Percentiles rank a stretch among this genome's conserved stretches.
These are phyloP conservation scores for Ilyonectria mors-panacis DNA, from an alignment of 2,329 filamentous ascomycete species.

Conservation along the genomic window DNA sequence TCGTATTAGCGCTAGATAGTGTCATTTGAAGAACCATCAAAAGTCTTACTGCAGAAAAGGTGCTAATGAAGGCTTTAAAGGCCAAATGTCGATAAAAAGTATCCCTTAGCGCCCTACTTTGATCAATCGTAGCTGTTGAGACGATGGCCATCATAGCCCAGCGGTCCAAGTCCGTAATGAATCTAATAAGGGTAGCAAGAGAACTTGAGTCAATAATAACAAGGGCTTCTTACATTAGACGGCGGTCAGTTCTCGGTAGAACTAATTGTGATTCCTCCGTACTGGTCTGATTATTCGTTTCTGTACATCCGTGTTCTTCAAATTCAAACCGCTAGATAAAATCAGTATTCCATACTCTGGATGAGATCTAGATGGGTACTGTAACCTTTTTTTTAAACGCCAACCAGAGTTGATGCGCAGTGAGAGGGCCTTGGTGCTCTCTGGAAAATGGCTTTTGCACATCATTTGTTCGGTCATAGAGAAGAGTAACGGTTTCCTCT, in stretches of 20 bases:
- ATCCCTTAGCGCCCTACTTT: background rate
- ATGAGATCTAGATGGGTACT: background rate
- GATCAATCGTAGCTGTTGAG: background rate
- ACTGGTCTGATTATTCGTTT: background rate
- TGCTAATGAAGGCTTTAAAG: slow-evolving; percentile 10
- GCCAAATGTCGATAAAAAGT: slow-evolving; percentile 8
- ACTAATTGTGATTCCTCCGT: background rate
- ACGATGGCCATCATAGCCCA: slow-evolving; percentile 16
- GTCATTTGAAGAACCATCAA: background rate
- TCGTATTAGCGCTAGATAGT: background rate
- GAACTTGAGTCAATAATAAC: too few relatives aligned
- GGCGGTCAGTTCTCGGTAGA: slow-evolving; percentile 2
- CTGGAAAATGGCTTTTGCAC: background rate
- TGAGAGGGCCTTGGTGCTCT: background rate
- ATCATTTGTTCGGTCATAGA: slow-evolving; percentile 5
- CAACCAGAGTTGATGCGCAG: background rate
- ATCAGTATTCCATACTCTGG: too few relatives aligned
- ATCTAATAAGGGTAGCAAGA: background rate
- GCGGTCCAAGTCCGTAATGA: slow-evolving; percentile 10
- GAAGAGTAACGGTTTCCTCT: background rate
- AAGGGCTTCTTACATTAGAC: background rate
- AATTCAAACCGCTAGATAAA: background rate
- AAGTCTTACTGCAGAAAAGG: background rate
- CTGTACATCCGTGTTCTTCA: background rate
- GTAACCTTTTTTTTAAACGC: background rate